Base-by-base conservation (phyloP, 345 rosid species). In the Pseudoturritis turrita region DNA sequence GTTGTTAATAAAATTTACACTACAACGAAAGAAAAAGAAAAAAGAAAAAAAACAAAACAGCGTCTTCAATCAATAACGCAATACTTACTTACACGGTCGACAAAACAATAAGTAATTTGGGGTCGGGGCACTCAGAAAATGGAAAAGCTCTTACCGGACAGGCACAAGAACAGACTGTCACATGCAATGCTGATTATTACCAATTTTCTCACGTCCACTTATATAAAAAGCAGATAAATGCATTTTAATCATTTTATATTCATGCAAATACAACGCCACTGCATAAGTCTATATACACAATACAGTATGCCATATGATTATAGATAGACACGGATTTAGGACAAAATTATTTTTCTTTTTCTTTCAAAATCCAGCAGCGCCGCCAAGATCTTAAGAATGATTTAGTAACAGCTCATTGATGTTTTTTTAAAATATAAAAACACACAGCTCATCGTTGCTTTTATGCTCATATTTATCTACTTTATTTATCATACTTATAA, bases 391-490 rank as follows among this genome's bases (percentile, higher is more conserved):
- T 28, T 28, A 19, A 36, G 12, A 41, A 28, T 44, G 64, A 44
- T 54, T 55, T 68, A 21, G 45, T 50, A 35, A 71, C 75, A 71
- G 62, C 75, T 71, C 62, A 51, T 10, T 33, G 18, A 40, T 51
- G 54, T 61, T 28, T 61, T 51, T 7, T 29, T 29, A 41, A 26
- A 39, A 4, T 28, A 70, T 36, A 47, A 12, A 47, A 43, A 19
- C 40, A 36, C 13, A 62, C 75, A 62, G 75, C 69, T 71, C 75
- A 71, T 51, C 26, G 10, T 40, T 70, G 50, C 36, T 55, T 43
- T 58, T 56, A 15, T 35, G 28, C 28, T 70, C 35, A 29, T 26
- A 22, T 31, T 55, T 22, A 41, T 54, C 17, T 46, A 45, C 65
- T 43, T 55, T 68, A 17, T 23, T 17, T n/a, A 28, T 53, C 29